These are phyloP conservation scores for Cymbomonas tetramitiformis DNA, from an alignment of 139 green algal genomes.

Conservation along the genomic window DNA sequence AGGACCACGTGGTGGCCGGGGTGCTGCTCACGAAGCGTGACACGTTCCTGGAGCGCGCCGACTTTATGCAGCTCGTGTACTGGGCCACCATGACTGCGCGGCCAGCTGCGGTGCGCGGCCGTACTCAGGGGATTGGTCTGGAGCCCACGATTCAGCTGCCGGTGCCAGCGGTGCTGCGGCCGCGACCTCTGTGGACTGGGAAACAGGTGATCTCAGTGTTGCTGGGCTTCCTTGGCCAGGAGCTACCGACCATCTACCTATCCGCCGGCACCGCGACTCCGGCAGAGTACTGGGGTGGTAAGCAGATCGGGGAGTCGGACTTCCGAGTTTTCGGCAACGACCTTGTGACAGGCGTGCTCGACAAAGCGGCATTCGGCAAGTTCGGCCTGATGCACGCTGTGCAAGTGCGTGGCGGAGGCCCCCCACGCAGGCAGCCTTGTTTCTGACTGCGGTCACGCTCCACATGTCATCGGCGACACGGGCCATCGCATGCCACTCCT, in stretches of 20 bases:
- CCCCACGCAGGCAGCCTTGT: too few species aligned
- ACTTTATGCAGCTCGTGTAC: slow-evolving; percentile 61
- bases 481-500: too few species aligned
- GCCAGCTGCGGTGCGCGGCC: too few species aligned
- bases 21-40: slow-evolving; percentile 70
- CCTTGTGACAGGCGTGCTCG: slow-evolving; percentile 66
- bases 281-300: slow-evolving; percentile 56
- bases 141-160: slow-evolving; percentile 47
- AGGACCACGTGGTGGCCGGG: slow-evolving; percentile 77
- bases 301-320: slow-evolving; percentile 29
- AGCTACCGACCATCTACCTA: slow-evolving; percentile 63
- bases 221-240: slow-evolving; percentile 51
- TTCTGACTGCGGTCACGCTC: too few species aligned
- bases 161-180: slow-evolving; percentile 44
- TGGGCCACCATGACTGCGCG: background rate
- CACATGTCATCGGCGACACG: too few species aligned
- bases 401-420: slow-evolving; percentile 76
- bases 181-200: slow-evolving; percentile 88
- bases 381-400: slow-evolving; percentile 85
- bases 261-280: slow-evolving; percentile 49
- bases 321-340: slow-evolving; percentile 29
- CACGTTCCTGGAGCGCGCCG: slow-evolving; percentile 51
- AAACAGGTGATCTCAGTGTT: slow-evolving; percentile 87
- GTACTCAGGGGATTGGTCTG: too few species aligned
- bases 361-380: slow-evolving; percentile 89